phyloP scores from a whole-genome alignment of 2,329 filamentous ascomycete genomes.

The Aspergillus persii region DNA sequence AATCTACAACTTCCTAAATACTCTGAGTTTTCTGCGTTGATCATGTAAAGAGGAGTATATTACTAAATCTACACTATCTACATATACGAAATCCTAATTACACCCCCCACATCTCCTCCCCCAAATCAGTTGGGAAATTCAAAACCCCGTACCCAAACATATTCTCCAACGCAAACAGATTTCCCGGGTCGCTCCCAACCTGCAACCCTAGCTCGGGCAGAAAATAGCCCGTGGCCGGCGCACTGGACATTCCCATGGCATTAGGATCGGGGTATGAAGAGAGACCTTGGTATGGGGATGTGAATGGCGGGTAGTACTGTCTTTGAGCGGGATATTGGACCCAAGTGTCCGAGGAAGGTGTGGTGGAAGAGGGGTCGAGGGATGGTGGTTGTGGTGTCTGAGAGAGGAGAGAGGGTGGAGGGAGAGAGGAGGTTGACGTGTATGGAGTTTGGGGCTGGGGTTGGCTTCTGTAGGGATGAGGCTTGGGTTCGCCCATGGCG shows the following conservation, averaged over 20 bases:
- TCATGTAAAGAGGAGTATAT: too few relatives aligned
- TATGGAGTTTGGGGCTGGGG: conserved; percentile 1
- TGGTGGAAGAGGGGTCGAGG: conserved; percentile 1
- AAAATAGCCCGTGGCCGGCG: conserved; percentile 17
- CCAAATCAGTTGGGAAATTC: conserved; percentile 11
- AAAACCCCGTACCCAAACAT: conserved; percentile 36
- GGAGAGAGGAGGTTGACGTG: background rate
- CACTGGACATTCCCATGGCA: background rate
- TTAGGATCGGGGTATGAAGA: conserved; percentile 14
- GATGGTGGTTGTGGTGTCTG: conserved; percentile 11
- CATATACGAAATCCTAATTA: background rate
- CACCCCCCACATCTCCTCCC: background rate
- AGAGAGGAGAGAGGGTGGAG: conserved; percentile 13
- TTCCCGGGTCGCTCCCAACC: conserved; percentile 27
- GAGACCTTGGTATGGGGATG: conserved; percentile 7
- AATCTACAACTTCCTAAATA: too few relatives aligned
- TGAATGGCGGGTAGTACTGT: conserved; percentile 12
- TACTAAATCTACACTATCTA: too few relatives aligned
- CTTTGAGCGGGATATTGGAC: conserved; percentile 6
- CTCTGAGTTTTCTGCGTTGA: too few relatives aligned
- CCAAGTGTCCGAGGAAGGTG: conserved; percentile 12
- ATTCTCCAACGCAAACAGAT: conserved; percentile 29
- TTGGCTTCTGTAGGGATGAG: conserved; percentile 2
- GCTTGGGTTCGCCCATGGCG: conserved; percentile 36
- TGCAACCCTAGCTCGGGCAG: conserved; percentile 26